phyloP scores from a whole-genome alignment of 2,329 filamentous ascomycete genomes.

The Colletotrichum salicis region DNA sequence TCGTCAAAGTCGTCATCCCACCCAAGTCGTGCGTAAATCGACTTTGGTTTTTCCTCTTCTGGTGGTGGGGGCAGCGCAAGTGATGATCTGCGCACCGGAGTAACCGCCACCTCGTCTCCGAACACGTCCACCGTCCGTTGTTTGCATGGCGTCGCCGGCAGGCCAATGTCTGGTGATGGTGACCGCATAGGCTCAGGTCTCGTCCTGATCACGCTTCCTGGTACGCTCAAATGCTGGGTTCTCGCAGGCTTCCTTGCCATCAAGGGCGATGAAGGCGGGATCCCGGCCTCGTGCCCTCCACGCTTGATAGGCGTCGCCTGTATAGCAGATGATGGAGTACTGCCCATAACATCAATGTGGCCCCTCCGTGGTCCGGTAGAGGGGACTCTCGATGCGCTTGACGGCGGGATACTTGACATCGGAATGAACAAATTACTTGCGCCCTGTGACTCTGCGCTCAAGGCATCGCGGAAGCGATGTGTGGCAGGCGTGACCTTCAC shows the following conservation, averaged over 20 bases:
- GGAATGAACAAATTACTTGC: constrained; percentile 15
- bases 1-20: constrained; percentile 69
- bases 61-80: constrained; percentile 1
- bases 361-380: constrained; percentile 52
- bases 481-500: constrained; percentile 69
- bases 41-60: constrained; percentile 45
- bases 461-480: constrained; percentile 63
- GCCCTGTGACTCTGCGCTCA: constrained; percentile 47
- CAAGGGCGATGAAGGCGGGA: constrained; percentile 51
- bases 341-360: constrained; percentile 44
- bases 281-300: constrained; percentile 38
- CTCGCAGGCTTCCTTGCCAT: constrained; percentile 40
- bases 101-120: constrained; percentile 34
- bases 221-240: constrained; percentile 10
- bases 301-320: constrained; percentile 35
- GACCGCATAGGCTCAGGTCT: constrained; percentile 18
- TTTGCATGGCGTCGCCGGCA: constrained; percentile 54
- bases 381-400: constrained; percentile 51
- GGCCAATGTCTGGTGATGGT: constrained; percentile 21
- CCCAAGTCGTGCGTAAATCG: constrained; percentile 65
- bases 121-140: constrained; percentile 37
- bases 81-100: constrained; percentile 10
- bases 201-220: constrained; percentile 44
- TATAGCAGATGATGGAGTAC: constrained; percentile 33
- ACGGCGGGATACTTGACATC: constrained; percentile 46